Conservation (phyloP, 75 land plant genomes). For the Cryptomeria japonica region DNA sequence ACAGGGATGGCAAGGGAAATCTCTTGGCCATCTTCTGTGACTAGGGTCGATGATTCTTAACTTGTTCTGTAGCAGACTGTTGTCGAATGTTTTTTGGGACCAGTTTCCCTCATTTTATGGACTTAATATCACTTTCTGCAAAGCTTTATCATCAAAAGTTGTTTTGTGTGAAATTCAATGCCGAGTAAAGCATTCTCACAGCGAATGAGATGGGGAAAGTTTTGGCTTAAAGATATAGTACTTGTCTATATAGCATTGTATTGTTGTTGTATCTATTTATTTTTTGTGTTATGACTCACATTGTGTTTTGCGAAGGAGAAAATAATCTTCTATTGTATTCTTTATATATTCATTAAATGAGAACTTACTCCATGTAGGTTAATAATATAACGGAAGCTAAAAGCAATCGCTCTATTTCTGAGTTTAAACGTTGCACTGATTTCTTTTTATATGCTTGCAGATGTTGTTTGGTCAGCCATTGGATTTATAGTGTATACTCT, state of each 20-base stretch:
- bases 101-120: neutral
- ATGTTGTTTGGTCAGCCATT: constrained; percentile 76
- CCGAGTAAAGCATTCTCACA: neutral
- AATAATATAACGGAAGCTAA: neutral
- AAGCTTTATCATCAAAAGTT: neutral
- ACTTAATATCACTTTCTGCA: neutral
- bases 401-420: neutral
- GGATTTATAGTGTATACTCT: constrained; percentile 51
- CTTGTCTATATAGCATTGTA: neutral
- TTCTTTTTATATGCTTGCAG: constrained; percentile 39
- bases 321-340: neutral
- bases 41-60: neutral
- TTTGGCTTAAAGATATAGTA: neutral
- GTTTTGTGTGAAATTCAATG: neutral
- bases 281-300: neutral
- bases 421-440: neutral
- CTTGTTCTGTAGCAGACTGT: neutral
- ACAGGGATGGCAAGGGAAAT: neutral
- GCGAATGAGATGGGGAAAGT: neutral
- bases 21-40: too few relatives aligned
- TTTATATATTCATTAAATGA: neutral
- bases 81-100: neutral
- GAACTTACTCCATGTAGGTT: neutral
- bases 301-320: neutral
- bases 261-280: neutral